Base-by-base conservation (phyloP, 169 alveolate genomes). In the Eimeria zaria region DNA sequence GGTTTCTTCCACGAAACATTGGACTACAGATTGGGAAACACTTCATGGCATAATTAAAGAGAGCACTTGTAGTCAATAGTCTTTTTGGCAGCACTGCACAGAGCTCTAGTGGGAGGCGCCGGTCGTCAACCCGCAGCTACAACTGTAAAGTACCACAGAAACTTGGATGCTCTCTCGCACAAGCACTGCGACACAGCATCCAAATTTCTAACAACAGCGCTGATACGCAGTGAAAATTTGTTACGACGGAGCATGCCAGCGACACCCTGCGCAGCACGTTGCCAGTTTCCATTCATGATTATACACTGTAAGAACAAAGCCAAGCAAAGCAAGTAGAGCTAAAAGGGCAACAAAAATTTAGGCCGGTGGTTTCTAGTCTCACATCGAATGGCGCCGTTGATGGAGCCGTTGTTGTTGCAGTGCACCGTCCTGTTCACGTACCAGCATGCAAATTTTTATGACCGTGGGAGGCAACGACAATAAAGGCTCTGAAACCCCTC, bases 401-500 rank as follows among this genome's bases (percentile, higher is more conserved):
- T 33, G 76, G 11, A 36, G 58, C 33, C 24, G 20, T 55, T 24
- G 1, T 20, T 84, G 11, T 51, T 16, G 1, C 36, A 24, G 91
- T 53, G 78, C 60, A 41, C 18, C 74, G 22, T 39, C 44, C 18
- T 53, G 51, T 27, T 22, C 51, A 62, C 93, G 30, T 87, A 87
- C 93, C 93, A 39, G 24, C 62, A 48, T 60, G 83, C 30, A 58
- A 11, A 16, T 12, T 39, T 41, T 87, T 81, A 41, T 30, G 93
- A 8, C 81, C 33, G 44, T 87, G 83, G 36, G 62, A 41, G 39
- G 60, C 93, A 58, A 62, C n/a, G 46, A 36, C 46, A 62, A 33
- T 27, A 46, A 87, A 62, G 9, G 93, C 78, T 11, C 81, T 60
- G 53, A 87, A 41, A 22, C 74, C 78, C 39, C 51, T 87, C 51